A percentile compares a stretch with the other conserved stretches of the same genome.
phyloP scores from a whole-genome alignment of 306 rosid genomes.

The Malus sieversii region DNA sequence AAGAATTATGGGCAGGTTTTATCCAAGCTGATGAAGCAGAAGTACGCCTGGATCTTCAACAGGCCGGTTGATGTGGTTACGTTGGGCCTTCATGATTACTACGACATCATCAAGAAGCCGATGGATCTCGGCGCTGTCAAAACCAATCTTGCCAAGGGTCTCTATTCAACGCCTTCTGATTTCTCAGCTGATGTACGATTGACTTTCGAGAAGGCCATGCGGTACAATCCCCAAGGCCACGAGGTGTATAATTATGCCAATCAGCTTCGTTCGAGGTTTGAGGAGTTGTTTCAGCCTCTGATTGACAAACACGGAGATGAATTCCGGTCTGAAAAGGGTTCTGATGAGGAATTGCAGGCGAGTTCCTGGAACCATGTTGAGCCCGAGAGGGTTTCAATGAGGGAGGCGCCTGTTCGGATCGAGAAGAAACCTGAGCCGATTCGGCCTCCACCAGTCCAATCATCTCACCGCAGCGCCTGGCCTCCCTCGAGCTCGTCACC shows the following conservation, averaged over 20 bases:
- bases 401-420: constrained; percentile 21
- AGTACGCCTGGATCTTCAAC: constrained; percentile 63
- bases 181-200: constrained; percentile 69
- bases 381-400: constrained; percentile 37
- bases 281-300: constrained; percentile 55
- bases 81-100: constrained; percentile 76
- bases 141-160: constrained; percentile 37
- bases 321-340: constrained; percentile 26
- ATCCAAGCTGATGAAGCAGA: constrained; percentile 77
- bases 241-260: constrained; percentile 57
- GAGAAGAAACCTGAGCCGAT: constrained; percentile 23
- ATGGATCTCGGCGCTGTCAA: constrained; percentile 96
- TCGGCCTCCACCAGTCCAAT: background rate
- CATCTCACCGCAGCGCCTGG: background rate
- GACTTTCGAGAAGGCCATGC: constrained; percentile 72
- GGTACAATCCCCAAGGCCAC: constrained; percentile 80
- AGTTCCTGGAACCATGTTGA: constrained; percentile 78
- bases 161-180: constrained; percentile 46
- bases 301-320: constrained; percentile 33
- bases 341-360: constrained; percentile 70
- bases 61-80: constrained; percentile 58
- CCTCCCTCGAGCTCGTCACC: too few relatives aligned
- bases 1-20: constrained; percentile 60
- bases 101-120: constrained; percentile 67
- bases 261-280: constrained; percentile 50